These are phyloP conservation scores for Austroboletus novae-zelandiae DNA, from an alignment of 1,284 basidiomycete genomes.

Conservation along the genomic window DNA sequence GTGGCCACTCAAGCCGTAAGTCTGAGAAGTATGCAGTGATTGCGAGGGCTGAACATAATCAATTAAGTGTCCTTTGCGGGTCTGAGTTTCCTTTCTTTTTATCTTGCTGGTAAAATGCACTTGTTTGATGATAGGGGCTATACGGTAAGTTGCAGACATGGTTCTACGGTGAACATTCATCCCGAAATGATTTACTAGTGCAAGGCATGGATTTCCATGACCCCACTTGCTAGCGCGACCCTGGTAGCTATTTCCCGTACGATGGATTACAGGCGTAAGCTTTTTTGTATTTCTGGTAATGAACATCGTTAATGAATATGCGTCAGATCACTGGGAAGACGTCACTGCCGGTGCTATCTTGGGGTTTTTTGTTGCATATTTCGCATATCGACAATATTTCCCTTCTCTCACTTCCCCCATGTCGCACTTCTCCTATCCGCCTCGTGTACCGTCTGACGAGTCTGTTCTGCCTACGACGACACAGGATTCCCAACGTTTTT, in stretches of 20 bases:
- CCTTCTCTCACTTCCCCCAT: constrained; percentile 56
- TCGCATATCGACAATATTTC: constrained; percentile 82
- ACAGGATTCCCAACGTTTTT: constrained; percentile 10
- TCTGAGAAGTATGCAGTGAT: constrained; percentile 9
- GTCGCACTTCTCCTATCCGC: constrained; percentile 76
- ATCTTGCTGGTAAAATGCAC: constrained; percentile 89
- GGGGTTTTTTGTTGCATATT: constrained; percentile 72
- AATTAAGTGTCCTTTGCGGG: constrained; percentile 85
- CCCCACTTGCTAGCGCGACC: constrained; percentile 76
- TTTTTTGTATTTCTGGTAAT: neutral
- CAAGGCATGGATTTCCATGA: constrained; percentile 82
- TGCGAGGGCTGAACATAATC: constrained; percentile 4
- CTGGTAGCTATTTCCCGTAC: constrained; percentile 91
- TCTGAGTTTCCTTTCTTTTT: constrained; percentile 86
- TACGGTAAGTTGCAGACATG: constrained; percentile 47
- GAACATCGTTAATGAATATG: too few relatives aligned
- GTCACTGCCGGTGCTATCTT: constrained; percentile 79
- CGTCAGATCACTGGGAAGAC: constrained; percentile 84
- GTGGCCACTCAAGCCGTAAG: constrained; percentile 84
- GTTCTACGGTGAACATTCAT: neutral
- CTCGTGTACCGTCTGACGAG: constrained; percentile 54
- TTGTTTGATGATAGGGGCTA: constrained; percentile 83
- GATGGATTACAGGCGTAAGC: constrained; percentile 84
- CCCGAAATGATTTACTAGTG: constrained; percentile 34
- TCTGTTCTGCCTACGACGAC: constrained; percentile 38